Evolutionary conservation across 768 basidiomycete genomes (phyloP).

Genomic region (Pholiota molesta): DNA sequence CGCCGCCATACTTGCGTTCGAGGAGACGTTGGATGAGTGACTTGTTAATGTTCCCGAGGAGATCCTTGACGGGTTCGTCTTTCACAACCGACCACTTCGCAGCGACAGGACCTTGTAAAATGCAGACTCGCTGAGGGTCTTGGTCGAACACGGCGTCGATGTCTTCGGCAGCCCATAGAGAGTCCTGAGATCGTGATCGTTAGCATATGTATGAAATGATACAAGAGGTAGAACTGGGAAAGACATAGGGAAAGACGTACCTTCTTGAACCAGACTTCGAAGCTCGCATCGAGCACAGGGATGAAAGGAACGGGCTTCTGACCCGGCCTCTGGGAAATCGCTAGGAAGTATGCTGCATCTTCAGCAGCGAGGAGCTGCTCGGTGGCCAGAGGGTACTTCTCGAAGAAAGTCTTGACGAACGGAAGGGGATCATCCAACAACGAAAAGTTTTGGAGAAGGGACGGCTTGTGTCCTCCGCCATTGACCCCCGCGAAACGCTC

Average conservation of each 20-base stretch:
- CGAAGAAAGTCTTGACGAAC: constrained; percentile 84
- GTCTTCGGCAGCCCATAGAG: constrained; percentile 97
- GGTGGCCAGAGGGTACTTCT: constrained; percentile 78
- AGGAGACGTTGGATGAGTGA: constrained; percentile 79
- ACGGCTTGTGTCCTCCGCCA: constrained; percentile 73
- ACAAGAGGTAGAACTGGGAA: constrained; percentile 6
- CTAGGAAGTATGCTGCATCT: constrained; percentile 94
- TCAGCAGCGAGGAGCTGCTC: constrained; percentile 90
- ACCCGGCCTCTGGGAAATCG: constrained; percentile 92
- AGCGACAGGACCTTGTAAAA: constrained; percentile 96
- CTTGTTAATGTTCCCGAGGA: constrained; percentile 86
- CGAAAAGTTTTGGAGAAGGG: constrained; percentile 81
- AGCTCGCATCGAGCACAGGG: constrained; percentile 88
- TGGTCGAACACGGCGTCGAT: constrained; percentile 99
- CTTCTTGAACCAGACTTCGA: constrained; percentile 99
- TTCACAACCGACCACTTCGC: constrained; percentile 85
- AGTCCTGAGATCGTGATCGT: constrained; percentile 61
- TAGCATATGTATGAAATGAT: constrained; percentile 14
- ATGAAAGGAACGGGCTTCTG: constrained; percentile 99
- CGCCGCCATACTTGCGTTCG: constrained; percentile 75
- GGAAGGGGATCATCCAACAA: constrained; percentile 80
- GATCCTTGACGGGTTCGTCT: constrained; percentile 92
- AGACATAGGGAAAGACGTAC: constrained; percentile 37
- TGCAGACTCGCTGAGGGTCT: constrained; percentile 97
- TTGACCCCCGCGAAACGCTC: constrained; percentile 94